phyloP scores from a whole-genome alignment of 768 basidiomycete genomes.

The Leccinum uliginosum region DNA sequence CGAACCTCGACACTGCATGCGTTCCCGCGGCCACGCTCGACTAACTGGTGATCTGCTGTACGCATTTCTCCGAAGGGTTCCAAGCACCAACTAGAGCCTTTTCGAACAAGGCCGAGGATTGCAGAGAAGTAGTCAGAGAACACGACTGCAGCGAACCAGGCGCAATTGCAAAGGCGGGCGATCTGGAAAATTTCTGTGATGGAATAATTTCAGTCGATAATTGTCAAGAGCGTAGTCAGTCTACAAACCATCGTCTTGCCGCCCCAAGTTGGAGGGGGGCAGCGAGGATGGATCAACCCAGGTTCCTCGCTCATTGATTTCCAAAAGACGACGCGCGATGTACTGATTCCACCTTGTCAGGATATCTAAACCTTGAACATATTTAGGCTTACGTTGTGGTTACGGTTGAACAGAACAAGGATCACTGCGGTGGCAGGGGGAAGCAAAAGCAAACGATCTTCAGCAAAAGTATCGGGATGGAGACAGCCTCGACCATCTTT shows the following conservation, averaged over 20 bases:
- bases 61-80: conserved; percentile 75
- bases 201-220: conserved; percentile 9
- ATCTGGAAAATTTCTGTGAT: conserved; percentile 75
- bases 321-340: conserved; percentile 70
- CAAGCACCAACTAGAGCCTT: conserved; percentile 75
- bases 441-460: conserved; percentile 73
- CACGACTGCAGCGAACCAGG: conserved; percentile 75
- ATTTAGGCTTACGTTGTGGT: conserved; percentile 65
- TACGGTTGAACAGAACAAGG: conserved; percentile 86
- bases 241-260: conserved; percentile 51
- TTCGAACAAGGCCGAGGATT: conserved; percentile 73
- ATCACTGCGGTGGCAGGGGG: conserved; percentile 72
- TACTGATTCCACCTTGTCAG: conserved; percentile 42
- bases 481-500: conserved; percentile 64
- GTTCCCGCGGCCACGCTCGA: conserved; percentile 80
- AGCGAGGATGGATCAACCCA: conserved; percentile 54
- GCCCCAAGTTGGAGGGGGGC: conserved; percentile 35
- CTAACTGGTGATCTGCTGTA: conserved; percentile 49
- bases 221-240: not conserved
- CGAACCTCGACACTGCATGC: conserved; percentile 75
- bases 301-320: conserved; percentile 74
- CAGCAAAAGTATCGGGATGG: conserved; percentile 70
- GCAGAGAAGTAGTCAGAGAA: conserved; percentile 81
- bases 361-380: not conserved
- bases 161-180: conserved; percentile 71